A percentile compares a stretch with the other conserved stretches of the same genome.
Evolutionary conservation across 169 alveolate species (phyloP).

Genomic region (Plasmodium yoelii): DNA sequence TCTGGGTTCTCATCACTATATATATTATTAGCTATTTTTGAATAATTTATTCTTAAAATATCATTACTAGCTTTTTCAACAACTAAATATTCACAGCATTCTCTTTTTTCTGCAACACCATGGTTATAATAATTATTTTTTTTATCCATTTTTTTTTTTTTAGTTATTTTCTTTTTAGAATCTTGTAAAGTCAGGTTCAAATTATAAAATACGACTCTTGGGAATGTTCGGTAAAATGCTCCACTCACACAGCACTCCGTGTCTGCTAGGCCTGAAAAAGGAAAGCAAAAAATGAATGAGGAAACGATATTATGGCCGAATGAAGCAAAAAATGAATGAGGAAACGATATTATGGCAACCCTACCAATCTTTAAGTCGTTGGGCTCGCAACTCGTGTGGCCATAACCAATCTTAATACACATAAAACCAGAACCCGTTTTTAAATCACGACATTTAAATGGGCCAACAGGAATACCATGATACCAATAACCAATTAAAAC

Average conservation of each 20-base stretch:
- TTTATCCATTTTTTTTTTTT: not conserved
- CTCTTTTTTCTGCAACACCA: slow-evolving; percentile 53
- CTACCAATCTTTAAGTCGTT: slow-evolving; percentile 80
- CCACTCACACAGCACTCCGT: slow-evolving; percentile 91
- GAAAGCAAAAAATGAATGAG: not conserved
- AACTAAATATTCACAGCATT: slow-evolving; percentile 56
- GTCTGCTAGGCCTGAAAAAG: slow-evolving; percentile 86
- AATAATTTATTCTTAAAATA: slow-evolving; percentile 40
- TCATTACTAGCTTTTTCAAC: slow-evolving; percentile 63
- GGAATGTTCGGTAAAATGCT: slow-evolving; percentile 87
- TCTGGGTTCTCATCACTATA: too few species aligned
- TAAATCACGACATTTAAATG: slow-evolving; percentile 89
- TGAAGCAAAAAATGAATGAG: too few species aligned
- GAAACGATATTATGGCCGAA: too few species aligned
- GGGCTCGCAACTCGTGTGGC: slow-evolving; percentile 76
- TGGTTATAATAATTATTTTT: not conserved
- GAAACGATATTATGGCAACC: too few species aligned
- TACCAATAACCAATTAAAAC: slow-evolving; percentile 91
- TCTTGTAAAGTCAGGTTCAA: slow-evolving; percentile 48
- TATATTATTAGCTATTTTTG: slow-evolving; percentile 1
- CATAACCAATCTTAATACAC: slow-evolving; percentile 87
- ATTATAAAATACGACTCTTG: slow-evolving; percentile 85
- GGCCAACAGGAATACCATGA: slow-evolving; percentile 90
- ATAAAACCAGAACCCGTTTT: slow-evolving; percentile 90
- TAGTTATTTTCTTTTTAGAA: slow-evolving; percentile 12